Evolutionary conservation across 495 filamentous ascomycete species (phyloP).

Genomic region (Aspergillus ostianus): DNA sequence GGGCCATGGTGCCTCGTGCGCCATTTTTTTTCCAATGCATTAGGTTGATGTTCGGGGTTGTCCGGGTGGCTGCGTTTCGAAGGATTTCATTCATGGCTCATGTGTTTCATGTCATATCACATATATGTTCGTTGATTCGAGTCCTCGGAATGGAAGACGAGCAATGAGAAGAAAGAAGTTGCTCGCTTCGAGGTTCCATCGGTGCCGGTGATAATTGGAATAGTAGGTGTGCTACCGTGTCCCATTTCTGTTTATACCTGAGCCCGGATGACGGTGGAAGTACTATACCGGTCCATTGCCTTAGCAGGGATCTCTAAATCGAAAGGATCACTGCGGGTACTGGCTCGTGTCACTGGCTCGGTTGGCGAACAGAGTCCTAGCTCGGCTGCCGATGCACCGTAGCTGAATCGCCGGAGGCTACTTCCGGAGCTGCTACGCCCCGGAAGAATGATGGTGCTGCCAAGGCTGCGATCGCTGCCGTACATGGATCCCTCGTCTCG

Average conservation of each 20-base stretch:
- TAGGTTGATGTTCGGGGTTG: neutral
- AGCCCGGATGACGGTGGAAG: constrained; percentile 1
- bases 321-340: constrained; percentile 61
- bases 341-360: constrained; percentile 20
- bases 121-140: neutral
- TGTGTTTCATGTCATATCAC: constrained; percentile 9
- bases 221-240: neutral
- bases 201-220: neutral
- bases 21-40: constrained; percentile 1
- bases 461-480: constrained; percentile 22
- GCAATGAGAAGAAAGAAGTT: neutral
- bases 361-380: constrained; percentile 1
- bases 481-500: constrained; percentile 21
- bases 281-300: constrained; percentile 15
- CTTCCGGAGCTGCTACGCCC: constrained; percentile 22
- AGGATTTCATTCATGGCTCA: constrained; percentile 5
- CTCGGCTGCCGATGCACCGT: constrained; percentile 13
- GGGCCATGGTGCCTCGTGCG: neutral
- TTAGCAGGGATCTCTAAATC: constrained; percentile 55
- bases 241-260: neutral
- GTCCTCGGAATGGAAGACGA: neutral
- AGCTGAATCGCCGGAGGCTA: constrained; percentile 18
- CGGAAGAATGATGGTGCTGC: constrained; percentile 25
- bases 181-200: neutral
- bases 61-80: neutral